Evolutionary conservation across 2,329 filamentous ascomycete genomes (phyloP).

Genomic region (Aspergillus fumigatiaffinis): DNA sequence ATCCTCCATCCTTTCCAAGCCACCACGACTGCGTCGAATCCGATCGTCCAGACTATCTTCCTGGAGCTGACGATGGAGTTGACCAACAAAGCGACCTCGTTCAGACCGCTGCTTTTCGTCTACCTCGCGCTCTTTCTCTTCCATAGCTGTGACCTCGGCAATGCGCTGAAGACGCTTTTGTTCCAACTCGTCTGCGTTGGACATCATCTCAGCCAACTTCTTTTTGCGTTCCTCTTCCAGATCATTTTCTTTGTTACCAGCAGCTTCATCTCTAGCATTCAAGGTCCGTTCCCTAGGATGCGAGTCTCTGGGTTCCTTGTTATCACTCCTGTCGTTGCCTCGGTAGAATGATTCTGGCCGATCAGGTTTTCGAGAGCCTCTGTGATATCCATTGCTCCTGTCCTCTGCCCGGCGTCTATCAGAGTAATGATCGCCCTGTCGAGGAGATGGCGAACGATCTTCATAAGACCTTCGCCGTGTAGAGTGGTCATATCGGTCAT

Average conservation of each 20-base stretch:
- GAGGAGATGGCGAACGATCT: constrained; percentile 23
- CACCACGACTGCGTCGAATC: constrained; percentile 31
- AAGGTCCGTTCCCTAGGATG: constrained; percentile 15
- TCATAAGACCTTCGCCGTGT: constrained; percentile 15
- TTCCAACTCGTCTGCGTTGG: constrained; percentile 66
- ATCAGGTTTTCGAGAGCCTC: constrained; percentile 11
- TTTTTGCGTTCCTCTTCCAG: constrained; percentile 30
- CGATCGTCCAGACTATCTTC: constrained; percentile 35
- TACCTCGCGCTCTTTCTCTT: constrained; percentile 60
- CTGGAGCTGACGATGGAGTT: constrained; percentile 30
- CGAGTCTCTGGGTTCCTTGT: constrained; percentile 17
- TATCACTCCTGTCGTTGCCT: constrained; percentile 18
- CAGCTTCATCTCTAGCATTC: constrained; percentile 5
- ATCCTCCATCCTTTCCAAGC: constrained; percentile 28
- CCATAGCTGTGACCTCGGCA: constrained; percentile 61
- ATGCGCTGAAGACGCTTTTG: constrained; percentile 65
- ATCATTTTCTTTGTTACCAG: constrained; percentile 19
- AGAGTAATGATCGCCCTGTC: constrained; percentile 5
- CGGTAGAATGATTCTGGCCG: constrained; percentile 13
- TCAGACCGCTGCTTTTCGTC: constrained; percentile 53
- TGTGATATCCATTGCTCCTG: constrained; percentile 1
- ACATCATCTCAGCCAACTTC: constrained; percentile 70
- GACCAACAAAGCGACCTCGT: constrained; percentile 31
- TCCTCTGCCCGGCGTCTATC: constrained; percentile 14
- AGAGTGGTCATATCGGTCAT: constrained; percentile 21